Evolutionary conservation across 169 alveolate genomes (phyloP).

Genomic region (Plasmodium ovale): DNA sequence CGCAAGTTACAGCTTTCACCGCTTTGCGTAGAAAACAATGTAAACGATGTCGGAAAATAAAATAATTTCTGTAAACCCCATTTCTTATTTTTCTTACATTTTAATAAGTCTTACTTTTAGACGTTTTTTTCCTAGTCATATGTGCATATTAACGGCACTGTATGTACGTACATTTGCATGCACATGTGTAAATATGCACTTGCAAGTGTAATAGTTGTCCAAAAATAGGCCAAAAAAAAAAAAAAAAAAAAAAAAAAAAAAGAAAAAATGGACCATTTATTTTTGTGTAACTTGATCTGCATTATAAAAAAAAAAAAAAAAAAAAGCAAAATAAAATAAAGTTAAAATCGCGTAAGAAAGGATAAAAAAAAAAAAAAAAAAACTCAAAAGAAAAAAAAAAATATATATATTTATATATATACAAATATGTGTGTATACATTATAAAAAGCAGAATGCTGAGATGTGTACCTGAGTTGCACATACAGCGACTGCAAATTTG

Average conservation of each 20-base stretch:
- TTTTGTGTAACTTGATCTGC: conserved; percentile 55
- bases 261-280: conserved; percentile 30
- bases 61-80: not conserved
- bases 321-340: not conserved
- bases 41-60: not conserved
- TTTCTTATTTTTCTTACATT: not conserved
- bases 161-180: too few relatives aligned
- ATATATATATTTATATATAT: not conserved
- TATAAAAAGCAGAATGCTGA: not conserved
- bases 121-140: conserved; percentile 3
- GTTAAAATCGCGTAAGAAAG: conserved; percentile 17
- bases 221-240: conserved; percentile 19
- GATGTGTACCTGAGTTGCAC: too few relatives aligned
- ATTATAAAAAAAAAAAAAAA: conserved; percentile 33
- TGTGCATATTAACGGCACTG: too few relatives aligned
- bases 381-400: too few relatives aligned
- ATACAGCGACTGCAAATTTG: too few relatives aligned
- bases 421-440: not conserved
- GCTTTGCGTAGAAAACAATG: not conserved
- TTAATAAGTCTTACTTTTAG: not conserved
- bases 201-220: not conserved
- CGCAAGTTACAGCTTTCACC: not conserved
- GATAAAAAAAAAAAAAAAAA: conserved; percentile 1
- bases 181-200: too few relatives aligned
- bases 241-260: conserved; percentile 38